Evolutionary conservation across 1,139 yeast genomes (phyloP), one percentile per base, ranked within the genome.

Genomic region (Nakaseomyces glabratus): DNA sequence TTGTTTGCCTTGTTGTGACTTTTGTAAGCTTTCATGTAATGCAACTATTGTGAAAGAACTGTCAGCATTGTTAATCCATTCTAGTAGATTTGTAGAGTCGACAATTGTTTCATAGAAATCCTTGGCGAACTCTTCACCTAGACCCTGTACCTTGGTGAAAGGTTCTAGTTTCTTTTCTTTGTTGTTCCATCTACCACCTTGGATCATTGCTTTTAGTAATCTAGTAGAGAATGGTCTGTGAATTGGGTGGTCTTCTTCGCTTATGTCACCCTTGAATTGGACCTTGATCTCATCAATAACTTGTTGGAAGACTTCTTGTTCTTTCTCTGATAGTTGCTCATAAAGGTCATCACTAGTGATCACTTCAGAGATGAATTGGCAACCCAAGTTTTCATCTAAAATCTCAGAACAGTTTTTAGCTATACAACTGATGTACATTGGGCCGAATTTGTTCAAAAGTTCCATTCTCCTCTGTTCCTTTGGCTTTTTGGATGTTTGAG

Each of bases 41-140:
- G 86, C 70, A 31, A 85, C 88, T 34, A 88, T 67, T 12, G 84
- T 85, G 54, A 90, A 88, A 3, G 95, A 78, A 22, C 93, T 82
- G 37, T 65, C 66, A 44, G 73, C 76, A 33, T 85, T 82, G 33
- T 72, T 61, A 31, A 80, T 71, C 97, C 97, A 88, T 38, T 66
- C 69, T 28, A 61, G 62, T 28, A 82, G 61, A 36, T 69, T 65
- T 17, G 64, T 63, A 22, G 62, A 65, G 35, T 62, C 62, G 18
- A 71, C 66, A 15, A 70, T 65, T 24, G 64, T 64, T 17, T 71
- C 72, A 35, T 75, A 73, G 39, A 74, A 70, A 47, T 62, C 68
- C 17, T 52, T 52, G 5, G 88, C 85, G 56, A 81, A 76, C 16
- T 68, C 71, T n/a, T 61, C 57, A 17, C 93, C 93, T 20, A 79